Base-by-base conservation (phyloP, 345 rosid species). In the Hirschfeldia incana region DNA sequence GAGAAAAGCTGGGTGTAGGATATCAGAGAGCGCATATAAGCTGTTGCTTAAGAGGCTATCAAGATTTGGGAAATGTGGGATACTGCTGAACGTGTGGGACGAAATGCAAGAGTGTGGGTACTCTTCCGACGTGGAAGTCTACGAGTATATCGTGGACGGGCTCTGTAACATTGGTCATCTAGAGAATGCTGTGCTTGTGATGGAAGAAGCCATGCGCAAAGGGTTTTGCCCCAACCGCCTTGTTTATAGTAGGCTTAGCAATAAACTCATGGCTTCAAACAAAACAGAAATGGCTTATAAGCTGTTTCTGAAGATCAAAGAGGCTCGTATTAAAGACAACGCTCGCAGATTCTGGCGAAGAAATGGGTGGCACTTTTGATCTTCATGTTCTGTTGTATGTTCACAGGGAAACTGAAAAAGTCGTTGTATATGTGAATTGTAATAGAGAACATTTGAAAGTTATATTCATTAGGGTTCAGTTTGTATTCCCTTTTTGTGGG, bases 351-450 rank as follows among this genome's bases (percentile, higher is more conserved):
- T 49, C 83, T 92, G 97, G 95, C 90, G 92, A 57, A 30, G 92
- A 66, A 94, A 89, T 36, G 98, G 98, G 26, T 94, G 98, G 97
- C 97, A 91, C 82, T 91, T 92, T 84, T 94, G 85, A 92, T 70
- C 17, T 30, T 63, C 15, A 63, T 70, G 67, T n/a, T 69, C 39
- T 26, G 4, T 58, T 70, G 64, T 65, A 6, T 51, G 32, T 29
- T 29, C 72, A 72, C 4, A 29, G 36, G 46, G 67, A 32, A 29
- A 55, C 17, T 26, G 15, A 59, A 13, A 16, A 29, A 29, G 68
- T 58, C 39, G 21, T 44, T 58, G 64, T 46, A 17, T 15, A 58
- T 66, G 63, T 67, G 64, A 59, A 8, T 42, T 59, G 77, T 78
- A 33, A 59, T n/a, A 72, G 42, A 58, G 34, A 66, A 65, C 16